Evolutionary conservation across 2,329 filamentous ascomycete genomes (phyloP).

Genomic region (Gaeumannomyces sp.): DNA sequence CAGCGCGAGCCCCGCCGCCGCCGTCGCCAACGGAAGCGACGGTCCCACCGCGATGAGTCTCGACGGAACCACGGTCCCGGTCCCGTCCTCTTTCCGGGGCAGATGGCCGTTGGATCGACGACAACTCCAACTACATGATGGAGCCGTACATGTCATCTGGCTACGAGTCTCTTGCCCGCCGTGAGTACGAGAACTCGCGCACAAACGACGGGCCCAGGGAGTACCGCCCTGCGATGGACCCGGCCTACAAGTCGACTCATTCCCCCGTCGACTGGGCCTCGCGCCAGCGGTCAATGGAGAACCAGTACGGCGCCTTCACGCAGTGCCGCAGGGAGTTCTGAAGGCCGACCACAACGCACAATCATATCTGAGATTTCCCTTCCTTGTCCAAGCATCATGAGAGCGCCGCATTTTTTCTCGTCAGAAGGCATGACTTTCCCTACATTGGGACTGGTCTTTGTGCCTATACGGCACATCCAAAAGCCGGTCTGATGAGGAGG

Average conservation of each 20-base stretch:
- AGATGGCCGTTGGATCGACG: slow-evolving; percentile 46
- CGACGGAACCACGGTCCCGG: slow-evolving; percentile 42
- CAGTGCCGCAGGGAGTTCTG: slow-evolving; percentile 18
- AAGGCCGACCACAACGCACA: slow-evolving; percentile 11
- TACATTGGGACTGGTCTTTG: too few relatives aligned
- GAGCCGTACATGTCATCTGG: slow-evolving; percentile 84
- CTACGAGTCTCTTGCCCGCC: slow-evolving; percentile 63
- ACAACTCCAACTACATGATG: slow-evolving; percentile 41
- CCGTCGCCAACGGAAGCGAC: background rate
- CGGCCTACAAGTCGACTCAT: slow-evolving; percentile 51
- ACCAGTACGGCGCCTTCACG: slow-evolving; percentile 61
- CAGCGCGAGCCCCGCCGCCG: slow-evolving; percentile 22
- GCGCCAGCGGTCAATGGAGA: slow-evolving; percentile 53
- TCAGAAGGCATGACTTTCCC: too few relatives aligned
- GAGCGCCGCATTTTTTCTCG: too few relatives aligned
- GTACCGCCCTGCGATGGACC: slow-evolving; percentile 58
- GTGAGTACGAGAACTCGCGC: slow-evolving; percentile 48
- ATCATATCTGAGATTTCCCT: too few relatives aligned
- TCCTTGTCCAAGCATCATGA: too few relatives aligned
- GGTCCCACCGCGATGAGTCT: slow-evolving; percentile 24
- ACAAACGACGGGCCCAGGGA: slow-evolving; percentile 22
- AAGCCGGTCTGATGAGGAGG: too few relatives aligned
- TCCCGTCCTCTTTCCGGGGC: slow-evolving; percentile 44
- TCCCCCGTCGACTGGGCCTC: slow-evolving; percentile 33
- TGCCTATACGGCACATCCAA: too few relatives aligned